phyloP scores from a whole-genome alignment of 306 rosid genomes.

The Pyrus pyrifolia region DNA sequence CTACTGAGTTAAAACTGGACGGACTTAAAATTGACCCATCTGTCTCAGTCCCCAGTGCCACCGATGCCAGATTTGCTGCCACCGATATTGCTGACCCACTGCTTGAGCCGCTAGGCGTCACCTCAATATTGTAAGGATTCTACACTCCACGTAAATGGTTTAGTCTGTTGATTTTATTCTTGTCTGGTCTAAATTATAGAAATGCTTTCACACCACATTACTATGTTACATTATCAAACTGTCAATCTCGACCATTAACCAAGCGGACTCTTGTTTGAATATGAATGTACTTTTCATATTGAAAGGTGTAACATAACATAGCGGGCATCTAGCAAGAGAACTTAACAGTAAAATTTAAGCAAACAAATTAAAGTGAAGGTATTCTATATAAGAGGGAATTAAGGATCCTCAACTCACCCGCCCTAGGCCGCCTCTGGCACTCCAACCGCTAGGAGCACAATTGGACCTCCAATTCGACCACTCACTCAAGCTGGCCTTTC shows the following conservation, averaged over 20 bases:
- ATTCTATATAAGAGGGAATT: neutral
- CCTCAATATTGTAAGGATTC: slow-evolving; percentile 51
- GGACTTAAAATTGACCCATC: slow-evolving; percentile 58
- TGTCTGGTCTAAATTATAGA: neutral
- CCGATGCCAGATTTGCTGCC: slow-evolving; percentile 56
- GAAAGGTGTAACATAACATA: neutral
- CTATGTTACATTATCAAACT: neutral
- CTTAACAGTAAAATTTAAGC: neutral
- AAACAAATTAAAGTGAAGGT: neutral
- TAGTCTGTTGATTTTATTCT: neutral
- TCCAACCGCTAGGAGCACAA: slow-evolving; percentile 32
- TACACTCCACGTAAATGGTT: neutral
- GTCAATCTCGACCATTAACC: neutral
- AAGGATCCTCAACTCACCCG: slow-evolving; percentile 25
- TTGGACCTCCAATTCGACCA: slow-evolving; percentile 41
- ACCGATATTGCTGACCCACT: slow-evolving; percentile 55
- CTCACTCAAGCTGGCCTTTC: slow-evolving; percentile 48
- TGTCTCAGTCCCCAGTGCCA: slow-evolving; percentile 63
- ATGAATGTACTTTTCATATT: neutral
- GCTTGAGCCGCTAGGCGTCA: slow-evolving; percentile 60
- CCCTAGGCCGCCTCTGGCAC: slow-evolving; percentile 49
- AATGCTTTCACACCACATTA: neutral
- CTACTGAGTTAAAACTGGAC: slow-evolving; percentile 54
- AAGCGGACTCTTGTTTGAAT: neutral
- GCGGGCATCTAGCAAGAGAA: neutral